These are phyloP conservation scores for Nakaseomyces delphensis DNA, from an alignment of 1,139 yeast species.

Conservation along the genomic window DNA sequence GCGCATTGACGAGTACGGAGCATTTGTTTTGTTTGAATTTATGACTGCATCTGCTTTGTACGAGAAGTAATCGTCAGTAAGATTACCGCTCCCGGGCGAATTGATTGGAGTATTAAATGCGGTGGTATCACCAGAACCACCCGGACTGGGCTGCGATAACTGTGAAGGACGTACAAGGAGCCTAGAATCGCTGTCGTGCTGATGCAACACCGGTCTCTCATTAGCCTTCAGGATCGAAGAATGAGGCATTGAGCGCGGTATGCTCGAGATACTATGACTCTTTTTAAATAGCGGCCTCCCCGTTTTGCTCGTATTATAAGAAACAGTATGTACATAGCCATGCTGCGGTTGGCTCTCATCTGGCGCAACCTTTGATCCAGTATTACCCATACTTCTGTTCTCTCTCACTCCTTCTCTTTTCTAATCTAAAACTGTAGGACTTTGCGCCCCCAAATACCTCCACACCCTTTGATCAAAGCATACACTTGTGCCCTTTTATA, in stretches of 20 bases:
- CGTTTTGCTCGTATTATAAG: slow-evolving; percentile 1
- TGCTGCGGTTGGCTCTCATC: background rate
- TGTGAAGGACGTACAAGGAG: background rate
- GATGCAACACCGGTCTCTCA: background rate
- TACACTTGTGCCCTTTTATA: too few species aligned
- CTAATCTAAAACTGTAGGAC: background rate
- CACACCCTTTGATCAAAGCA: too few species aligned
- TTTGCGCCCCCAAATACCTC: too few species aligned
- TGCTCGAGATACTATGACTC: slow-evolving; percentile 18
- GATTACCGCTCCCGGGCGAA: slow-evolving; percentile 24
- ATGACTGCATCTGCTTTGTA: background rate
- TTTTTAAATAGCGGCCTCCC: slow-evolving; percentile 12
- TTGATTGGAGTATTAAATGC: slow-evolving; percentile 28
- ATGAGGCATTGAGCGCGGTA: slow-evolving; percentile 67
- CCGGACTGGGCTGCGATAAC: slow-evolving; percentile 12
- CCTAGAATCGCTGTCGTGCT: slow-evolving; percentile 14
- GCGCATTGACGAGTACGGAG: background rate
- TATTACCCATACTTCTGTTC: background rate
- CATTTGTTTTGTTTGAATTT: background rate
- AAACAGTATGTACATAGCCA: too few species aligned
- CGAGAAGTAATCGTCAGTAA: slow-evolving; percentile 8
- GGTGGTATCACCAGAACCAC: slow-evolving; percentile 24
- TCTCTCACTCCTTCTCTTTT: background rate
- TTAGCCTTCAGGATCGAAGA: slow-evolving; percentile 46
- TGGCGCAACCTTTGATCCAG: background rate